Conservation (phyloP, 164 flowering plant genomes). For the Magnolia changhungtana region DNA sequence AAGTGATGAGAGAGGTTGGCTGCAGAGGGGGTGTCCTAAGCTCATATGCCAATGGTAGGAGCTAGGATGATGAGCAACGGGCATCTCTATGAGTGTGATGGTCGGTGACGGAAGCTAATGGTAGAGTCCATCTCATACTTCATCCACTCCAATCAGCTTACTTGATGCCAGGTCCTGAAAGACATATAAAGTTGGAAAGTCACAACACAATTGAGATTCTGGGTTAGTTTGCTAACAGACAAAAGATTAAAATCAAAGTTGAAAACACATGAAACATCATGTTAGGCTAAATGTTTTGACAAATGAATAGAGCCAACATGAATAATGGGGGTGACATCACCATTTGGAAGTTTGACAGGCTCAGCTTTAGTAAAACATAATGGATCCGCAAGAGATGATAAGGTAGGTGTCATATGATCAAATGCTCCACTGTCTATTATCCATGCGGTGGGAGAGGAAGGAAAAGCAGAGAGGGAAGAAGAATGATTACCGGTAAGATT, state of each 20-base stretch:
- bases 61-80: background rate
- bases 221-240: background rate
- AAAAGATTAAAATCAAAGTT: background rate
- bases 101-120: background rate
- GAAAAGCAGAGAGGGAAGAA: too few species aligned
- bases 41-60: background rate
- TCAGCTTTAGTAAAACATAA: background rate
- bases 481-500: background rate
- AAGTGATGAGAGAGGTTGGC: background rate
- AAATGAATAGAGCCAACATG: background rate
- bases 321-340: background rate
- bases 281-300: too few species aligned
- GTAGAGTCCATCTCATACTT: background rate
- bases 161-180: constrained; percentile 1
- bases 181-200: background rate
- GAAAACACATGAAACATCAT: background rate
- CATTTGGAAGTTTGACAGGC: background rate
- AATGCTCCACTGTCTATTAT: constrained; percentile 1
- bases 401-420: constrained; percentile 1
- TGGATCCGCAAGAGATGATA: too few species aligned
- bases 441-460: background rate
- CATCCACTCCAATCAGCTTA: background rate
- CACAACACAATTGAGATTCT: background rate
- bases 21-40: background rate
- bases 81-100: background rate